These are phyloP conservation scores for Xylaria nigripes DNA, from an alignment of 495 filamentous ascomycete species.

Conservation along the genomic window DNA sequence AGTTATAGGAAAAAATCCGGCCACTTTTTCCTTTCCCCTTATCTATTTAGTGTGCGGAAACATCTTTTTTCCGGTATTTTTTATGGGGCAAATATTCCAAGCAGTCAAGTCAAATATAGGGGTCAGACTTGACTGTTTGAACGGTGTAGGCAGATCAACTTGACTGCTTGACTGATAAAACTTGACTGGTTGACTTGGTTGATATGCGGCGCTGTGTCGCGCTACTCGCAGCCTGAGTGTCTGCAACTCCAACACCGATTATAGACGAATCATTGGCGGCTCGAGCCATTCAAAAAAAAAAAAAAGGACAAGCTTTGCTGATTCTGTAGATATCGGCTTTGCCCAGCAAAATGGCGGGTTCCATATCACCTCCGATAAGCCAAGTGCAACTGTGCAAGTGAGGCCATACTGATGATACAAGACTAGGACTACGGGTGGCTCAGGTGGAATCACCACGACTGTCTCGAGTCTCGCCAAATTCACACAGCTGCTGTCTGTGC, in stretches of 20 bases:
- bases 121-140: too few relatives aligned
- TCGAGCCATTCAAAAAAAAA: constrained; percentile 41
- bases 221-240: constrained; percentile 14
- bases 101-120: too few relatives aligned
- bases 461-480: constrained; percentile 50
- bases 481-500: constrained; percentile 40
- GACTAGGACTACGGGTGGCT: constrained; percentile 47
- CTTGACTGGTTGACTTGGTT: too few relatives aligned
- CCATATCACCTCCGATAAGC: background rate
- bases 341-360: constrained; percentile 20
- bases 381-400: background rate
- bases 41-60: too few relatives aligned
- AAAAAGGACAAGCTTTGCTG: constrained; percentile 28
- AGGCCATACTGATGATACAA: background rate
- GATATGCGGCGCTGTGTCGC: too few relatives aligned
- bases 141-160: too few relatives aligned
- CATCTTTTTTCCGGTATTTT: too few relatives aligned
- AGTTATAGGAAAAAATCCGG: too few relatives aligned
- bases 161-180: too few relatives aligned
- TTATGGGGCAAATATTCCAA: too few relatives aligned
- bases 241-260: constrained; percentile 24
- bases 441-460: constrained; percentile 49
- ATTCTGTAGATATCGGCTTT: constrained; percentile 25
- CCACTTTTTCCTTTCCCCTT: background rate
- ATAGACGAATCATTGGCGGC: constrained; percentile 45